Evolutionary conservation across 106 monocot species (phyloP).

Genomic region (Agapanthus africanus): DNA sequence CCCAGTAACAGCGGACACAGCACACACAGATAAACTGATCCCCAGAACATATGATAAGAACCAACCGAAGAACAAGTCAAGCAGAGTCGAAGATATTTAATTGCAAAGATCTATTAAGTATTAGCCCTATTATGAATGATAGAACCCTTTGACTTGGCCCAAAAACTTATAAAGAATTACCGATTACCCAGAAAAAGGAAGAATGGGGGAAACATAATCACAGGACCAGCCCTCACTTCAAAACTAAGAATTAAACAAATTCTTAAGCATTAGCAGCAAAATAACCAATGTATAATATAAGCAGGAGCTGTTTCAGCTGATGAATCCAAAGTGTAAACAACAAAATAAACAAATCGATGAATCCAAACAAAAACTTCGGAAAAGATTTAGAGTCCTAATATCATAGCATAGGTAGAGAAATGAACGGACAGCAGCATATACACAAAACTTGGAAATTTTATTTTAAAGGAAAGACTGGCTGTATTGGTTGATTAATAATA

Average conservation of each 20-base stretch:
- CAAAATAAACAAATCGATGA: not conserved
- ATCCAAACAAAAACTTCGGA: not conserved
- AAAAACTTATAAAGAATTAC: too few species aligned
- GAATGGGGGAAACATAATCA: not conserved
- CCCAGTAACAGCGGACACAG: too few species aligned
- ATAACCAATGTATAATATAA: too few species aligned
- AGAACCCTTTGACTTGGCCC: too few species aligned
- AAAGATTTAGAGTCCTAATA: not conserved
- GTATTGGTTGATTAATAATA: not conserved
- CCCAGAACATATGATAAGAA: too few species aligned
- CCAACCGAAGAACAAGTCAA: too few species aligned
- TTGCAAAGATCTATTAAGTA: too few species aligned
- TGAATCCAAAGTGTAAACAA: not conserved
- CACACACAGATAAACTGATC: too few species aligned
- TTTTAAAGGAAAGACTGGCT: not conserved
- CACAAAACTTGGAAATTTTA: not conserved
- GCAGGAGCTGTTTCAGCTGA: not conserved
- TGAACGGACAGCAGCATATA: not conserved
- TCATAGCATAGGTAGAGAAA: not conserved
- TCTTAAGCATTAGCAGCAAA: too few species aligned
- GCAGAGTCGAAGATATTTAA: too few species aligned
- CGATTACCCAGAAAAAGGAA: not conserved
- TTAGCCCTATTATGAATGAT: too few species aligned
- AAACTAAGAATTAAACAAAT: not conserved
- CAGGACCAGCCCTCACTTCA: not conserved